Evolutionary conservation across 495 filamentous ascomycete species (phyloP), one percentile per base, ranked within the genome.

Genomic region (Entonaema liquescens): DNA sequence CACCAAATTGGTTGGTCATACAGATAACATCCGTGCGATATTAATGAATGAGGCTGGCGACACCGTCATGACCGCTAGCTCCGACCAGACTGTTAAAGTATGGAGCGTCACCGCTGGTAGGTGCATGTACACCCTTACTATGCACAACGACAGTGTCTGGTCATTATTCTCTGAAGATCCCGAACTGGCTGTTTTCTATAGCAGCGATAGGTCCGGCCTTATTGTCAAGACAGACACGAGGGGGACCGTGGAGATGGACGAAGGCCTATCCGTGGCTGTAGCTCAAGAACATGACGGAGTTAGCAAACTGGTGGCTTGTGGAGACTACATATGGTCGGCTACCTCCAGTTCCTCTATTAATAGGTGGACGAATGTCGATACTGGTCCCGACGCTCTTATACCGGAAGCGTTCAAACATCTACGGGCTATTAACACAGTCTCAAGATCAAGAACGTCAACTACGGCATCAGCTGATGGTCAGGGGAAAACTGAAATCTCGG

Each of bases 121-220:
- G 65, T 98, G 95, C 83, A 92, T 98, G 90, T 92, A 98, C 80
- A 99, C 96, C 4, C 84, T 99, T 59, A 97, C 94, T 15, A 98
- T 98, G 95, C 95, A 99, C 77, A 97, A 95, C 77, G 93, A 96
- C 74, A 97, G 94, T 76, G 95, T 99, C 19, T 99, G 95, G 95
- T 95, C 93, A 28, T 85, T 99, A 19, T 96, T 91, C 75, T 97
- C 95, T 0, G 89, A 95, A 57, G 88, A 97, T 72, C 94, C 94
- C 7, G 83, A 90, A 50, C 86, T 99, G 2, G 90, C 90, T 3
- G 87, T 97, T 12, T 97, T 98, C 77, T 97, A 98, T 80, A 98
- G 94, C 33, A 92, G 91, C 73, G 95, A 99, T 78, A 87, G 94
- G 21, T 93, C 92, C 4, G 95, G 95, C 2, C 77, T 98, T 60